Conservation (phyloP, 2,329 filamentous ascomycete genomes). For the Trichoderma harzianum region DNA sequence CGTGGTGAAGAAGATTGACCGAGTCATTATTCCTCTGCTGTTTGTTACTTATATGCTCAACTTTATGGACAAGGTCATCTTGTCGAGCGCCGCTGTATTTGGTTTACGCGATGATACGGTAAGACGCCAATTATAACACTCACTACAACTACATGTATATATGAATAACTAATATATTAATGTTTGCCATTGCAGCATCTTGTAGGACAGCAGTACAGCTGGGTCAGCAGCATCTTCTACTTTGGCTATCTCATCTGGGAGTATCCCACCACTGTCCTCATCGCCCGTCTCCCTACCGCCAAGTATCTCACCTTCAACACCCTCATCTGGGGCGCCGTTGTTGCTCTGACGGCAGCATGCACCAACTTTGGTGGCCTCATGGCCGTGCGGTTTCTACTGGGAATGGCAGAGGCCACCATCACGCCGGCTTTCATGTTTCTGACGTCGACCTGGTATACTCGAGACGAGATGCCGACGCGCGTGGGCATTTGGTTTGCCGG, state of each 20-base stretch:
- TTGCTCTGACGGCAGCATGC: slow-evolving; percentile 42
- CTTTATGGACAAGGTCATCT: slow-evolving; percentile 58
- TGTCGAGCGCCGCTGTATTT: slow-evolving; percentile 55
- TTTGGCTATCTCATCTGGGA: slow-evolving; percentile 47
- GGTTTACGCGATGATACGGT: slow-evolving; percentile 47
- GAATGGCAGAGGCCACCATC: slow-evolving; percentile 52
- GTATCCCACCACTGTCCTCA: slow-evolving; percentile 46
- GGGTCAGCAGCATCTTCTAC: slow-evolving; percentile 51
- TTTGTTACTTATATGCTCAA: slow-evolving; percentile 57
- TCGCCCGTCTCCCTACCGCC: slow-evolving; percentile 45
- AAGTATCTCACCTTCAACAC: slow-evolving; percentile 46
- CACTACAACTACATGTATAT: neutral
- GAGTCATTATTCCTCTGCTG: slow-evolving; percentile 50
- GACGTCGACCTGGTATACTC: slow-evolving; percentile 51
- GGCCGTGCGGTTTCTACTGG: slow-evolving; percentile 50
- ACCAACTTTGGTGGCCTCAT: slow-evolving; percentile 46
- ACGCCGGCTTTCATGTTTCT: slow-evolving; percentile 52
- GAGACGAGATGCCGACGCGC: slow-evolving; percentile 44
- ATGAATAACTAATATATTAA: slow-evolving; percentile 1
- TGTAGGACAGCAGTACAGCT: slow-evolving; percentile 54
- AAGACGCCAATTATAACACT: neutral
- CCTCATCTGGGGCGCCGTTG: slow-evolving; percentile 46
- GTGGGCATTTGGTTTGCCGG: slow-evolving; percentile 56
- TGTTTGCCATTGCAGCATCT: slow-evolving; percentile 22
- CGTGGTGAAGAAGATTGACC: slow-evolving; percentile 55